Conservation (phyloP, 176 grass and related monocot species). For the Neostapfia colusana region DNA sequence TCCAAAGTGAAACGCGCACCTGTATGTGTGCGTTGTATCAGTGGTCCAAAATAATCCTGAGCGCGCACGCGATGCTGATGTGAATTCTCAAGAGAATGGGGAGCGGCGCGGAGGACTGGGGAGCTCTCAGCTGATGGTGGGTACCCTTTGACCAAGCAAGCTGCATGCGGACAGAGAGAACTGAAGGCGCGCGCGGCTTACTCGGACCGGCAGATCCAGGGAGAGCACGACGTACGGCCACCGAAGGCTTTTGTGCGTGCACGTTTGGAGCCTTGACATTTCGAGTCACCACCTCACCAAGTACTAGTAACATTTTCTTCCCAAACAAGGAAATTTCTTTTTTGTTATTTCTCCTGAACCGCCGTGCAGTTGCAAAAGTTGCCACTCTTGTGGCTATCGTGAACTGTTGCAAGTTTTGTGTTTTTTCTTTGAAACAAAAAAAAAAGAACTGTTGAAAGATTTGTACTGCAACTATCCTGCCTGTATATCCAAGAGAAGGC, state of each 20-base stretch:
- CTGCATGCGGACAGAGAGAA: neutral
- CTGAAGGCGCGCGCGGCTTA: conserved; percentile 14
- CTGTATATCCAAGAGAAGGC: too few relatives aligned
- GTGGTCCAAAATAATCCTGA: conserved; percentile 7
- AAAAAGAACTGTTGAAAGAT: neutral
- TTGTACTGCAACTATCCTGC: too few relatives aligned
- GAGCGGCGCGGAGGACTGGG: neutral
- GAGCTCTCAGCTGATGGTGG: neutral
- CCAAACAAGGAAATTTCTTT: neutral
- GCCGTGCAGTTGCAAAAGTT: neutral
- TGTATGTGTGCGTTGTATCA: neutral
- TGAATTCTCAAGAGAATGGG: neutral
- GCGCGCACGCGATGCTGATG: neutral
- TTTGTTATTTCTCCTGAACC: neutral
- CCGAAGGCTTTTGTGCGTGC: neutral
- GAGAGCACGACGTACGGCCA: neutral
- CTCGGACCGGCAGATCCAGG: neutral
- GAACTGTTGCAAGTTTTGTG: too few relatives aligned
- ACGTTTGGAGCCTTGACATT: conserved; percentile 23
- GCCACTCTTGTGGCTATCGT: neutral
- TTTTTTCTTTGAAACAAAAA: too few relatives aligned
- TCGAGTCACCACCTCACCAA: neutral
- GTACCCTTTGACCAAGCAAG: conserved; percentile 26
- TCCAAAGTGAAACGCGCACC: neutral
- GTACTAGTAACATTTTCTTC: too few relatives aligned